A percentile compares a stretch with the other conserved stretches of the same genome.
Conservation (phyloP, 257 asterid genomes). For the Salvia miltiorrhiza region DNA sequence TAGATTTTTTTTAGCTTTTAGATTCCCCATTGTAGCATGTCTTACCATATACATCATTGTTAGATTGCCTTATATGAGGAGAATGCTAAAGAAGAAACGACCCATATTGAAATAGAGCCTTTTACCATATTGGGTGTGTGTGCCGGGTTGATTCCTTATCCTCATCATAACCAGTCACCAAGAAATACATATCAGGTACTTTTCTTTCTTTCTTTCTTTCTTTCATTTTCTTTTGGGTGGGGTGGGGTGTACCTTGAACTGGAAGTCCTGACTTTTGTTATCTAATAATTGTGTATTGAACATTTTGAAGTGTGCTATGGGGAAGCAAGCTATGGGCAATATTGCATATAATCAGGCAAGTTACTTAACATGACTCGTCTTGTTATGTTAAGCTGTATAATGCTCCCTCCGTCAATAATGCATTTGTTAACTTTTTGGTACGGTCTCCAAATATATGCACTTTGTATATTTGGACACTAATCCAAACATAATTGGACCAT, state of each 20-base stretch:
- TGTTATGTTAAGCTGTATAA: neutral
- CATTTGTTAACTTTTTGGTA: too few relatives aligned
- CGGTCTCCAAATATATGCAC: too few relatives aligned
- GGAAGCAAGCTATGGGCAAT: slow-evolving; percentile 99
- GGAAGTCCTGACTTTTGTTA: neutral
- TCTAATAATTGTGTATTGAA: slow-evolving; percentile 21
- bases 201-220: neutral
- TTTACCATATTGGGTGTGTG: slow-evolving; percentile 82
- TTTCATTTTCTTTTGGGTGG: neutral
- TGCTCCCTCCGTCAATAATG: too few relatives aligned
- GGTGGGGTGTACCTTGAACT: neutral
- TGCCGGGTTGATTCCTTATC: slow-evolving; percentile 98
- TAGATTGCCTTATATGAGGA: slow-evolving; percentile 90
- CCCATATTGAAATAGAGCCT: slow-evolving; percentile 98
- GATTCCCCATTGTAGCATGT: slow-evolving; percentile 1
- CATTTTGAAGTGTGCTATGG: slow-evolving; percentile 86
- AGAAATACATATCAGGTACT: slow-evolving; percentile 92
- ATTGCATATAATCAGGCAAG: slow-evolving; percentile 91
- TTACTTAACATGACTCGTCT: neutral
- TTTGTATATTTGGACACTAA: too few relatives aligned
- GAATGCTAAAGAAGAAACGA: slow-evolving; percentile 65
- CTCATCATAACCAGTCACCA: slow-evolving; percentile 99
- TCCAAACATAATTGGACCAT: too few relatives aligned
- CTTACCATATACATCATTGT: slow-evolving; percentile 26
- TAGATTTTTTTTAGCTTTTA: neutral